Base-by-base conservation (phyloP, 1,284 basidiomycete species). In the Coniferiporia sulphurascens region DNA sequence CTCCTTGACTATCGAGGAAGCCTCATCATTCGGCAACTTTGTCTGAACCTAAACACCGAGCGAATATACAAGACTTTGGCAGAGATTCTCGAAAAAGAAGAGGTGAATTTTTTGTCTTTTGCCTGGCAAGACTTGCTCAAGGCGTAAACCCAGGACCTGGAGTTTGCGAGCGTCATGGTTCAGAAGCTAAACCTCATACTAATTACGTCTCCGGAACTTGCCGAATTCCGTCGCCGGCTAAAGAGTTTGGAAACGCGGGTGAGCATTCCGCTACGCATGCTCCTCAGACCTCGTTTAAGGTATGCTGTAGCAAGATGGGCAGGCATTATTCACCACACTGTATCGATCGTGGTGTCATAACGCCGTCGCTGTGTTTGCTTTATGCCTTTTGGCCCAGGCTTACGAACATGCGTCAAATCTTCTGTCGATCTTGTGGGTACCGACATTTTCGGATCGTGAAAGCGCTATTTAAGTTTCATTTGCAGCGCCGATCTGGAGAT, bases 321-420 rank as follows among this genome's bases (percentile, higher is more conserved):
- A 98, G 74, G 86, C 86, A 6, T 74, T 99, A 22, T 99, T 99
- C 70, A 91, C 89, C 1, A 91, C 89, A 0, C 76, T 99, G 17
- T 99, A 99, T 70, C 83, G 93, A 41, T 98, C 94, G 44, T 99
- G 97, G 96, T 98, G 95, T 71, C 97, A 99, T 70, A 98, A 98
- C 69, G 91, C 97, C 0, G 95, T 99, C 22, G 91, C 97, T 0
- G 94, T 95, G 0, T 97, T 99, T 69, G 93, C 94, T 0, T 81
- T 99, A 3, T 99, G 97, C 72, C 80, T 99, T 19, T 79, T 99
- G 10, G 95, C 96, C 0, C 97, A 99, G 73, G 95, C 96, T 3
- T 99, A 99, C 68, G 97, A 99, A 71, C 97, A 99, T 73, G 97
- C 97, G 1, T 97, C 93, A 44, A 97, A 96, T 71, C 79, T 99